Evolutionary conservation across 1,139 yeast genomes (phyloP), one percentile per base, ranked within the genome.

Genomic region (Taiozyma sp.): DNA sequence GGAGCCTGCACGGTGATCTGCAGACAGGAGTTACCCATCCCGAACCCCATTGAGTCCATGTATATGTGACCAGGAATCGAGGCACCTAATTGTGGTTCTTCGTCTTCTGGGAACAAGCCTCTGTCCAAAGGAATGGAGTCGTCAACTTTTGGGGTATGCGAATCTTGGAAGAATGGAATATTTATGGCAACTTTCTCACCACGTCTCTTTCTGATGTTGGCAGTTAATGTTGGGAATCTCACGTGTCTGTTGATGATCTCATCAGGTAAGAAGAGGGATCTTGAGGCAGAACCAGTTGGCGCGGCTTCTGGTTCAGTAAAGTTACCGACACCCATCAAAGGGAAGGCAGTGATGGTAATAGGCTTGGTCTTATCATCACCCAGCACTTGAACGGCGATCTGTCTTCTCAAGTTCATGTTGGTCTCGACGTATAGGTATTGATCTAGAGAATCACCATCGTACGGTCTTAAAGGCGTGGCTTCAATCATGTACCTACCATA

Each of bases 41-140:
- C 99, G 64, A 93, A 93, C 0, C 99, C 99, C 99, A 93, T 93
- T 0, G 97, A 84, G 69, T 93, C 99, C 95, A 93, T 83, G 69
- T 93, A 93, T 29, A 93, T 92, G 70, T 84, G 87, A 34, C 95
- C 92, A 0, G 89, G 87, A 57, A 75, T 73, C 1, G 95, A 83
- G 6, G 97, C 97, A 16, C 90, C 88, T 30, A 78, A 63, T 57
- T 72, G 72, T 28, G 96, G 83, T 63, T 84, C 91, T 28, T 70
- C 66, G 66, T 90, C 97, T 58, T 87, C 85, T 14, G 81, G 79
- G 65, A 81, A 91, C 58, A 88, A 68, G 50, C 78, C 75, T 42
- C 96, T 73, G 46, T 76, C 70, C 54, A 68, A 65, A 40, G 64
- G 64, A 34, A 91, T 84, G 3, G 91, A 73, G 49, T 87, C 89